A percentile compares a stretch with the other conserved stretches of the same genome.
Evolutionary conservation across 306 rosid species (phyloP).

Genomic region (Dalbergia cochinchinensis): DNA sequence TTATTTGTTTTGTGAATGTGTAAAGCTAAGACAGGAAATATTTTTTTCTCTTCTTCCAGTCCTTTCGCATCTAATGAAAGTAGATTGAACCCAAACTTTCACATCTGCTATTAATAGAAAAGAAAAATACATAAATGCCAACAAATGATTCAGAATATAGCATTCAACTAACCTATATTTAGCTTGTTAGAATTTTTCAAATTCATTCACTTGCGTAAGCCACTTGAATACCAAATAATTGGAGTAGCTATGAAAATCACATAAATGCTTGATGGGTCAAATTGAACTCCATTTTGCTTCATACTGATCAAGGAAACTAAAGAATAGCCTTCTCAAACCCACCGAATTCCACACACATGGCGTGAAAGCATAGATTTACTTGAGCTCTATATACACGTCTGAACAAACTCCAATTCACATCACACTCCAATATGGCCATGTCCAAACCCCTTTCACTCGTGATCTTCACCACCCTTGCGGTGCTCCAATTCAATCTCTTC

Average conservation of each 20-base stretch:
- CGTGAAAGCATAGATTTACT: neutral
- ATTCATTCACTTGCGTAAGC: too few species aligned
- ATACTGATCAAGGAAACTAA: neutral
- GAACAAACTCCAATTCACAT: neutral
- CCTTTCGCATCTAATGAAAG: too few species aligned
- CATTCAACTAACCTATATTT: neutral
- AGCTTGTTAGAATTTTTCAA: neutral
- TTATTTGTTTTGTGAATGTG: too few species aligned
- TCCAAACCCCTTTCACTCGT: constrained; percentile 41
- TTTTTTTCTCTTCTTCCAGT: too few species aligned
- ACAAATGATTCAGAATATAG: too few species aligned
- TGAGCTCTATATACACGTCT: neutral
- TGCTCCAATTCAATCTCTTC: constrained; percentile 42
- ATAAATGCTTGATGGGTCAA: neutral
- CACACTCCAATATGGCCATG: constrained; percentile 43
- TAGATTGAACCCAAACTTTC: too few species aligned
- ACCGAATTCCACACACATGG: neutral
- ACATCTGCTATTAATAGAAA: too few species aligned
- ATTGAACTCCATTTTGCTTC: neutral
- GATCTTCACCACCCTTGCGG: constrained; percentile 30
- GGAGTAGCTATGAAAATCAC: neutral
- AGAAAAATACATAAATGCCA: too few species aligned
- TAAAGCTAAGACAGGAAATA: too few species aligned
- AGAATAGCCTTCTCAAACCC: neutral
- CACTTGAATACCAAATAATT: too few species aligned